These are phyloP conservation scores for Pseudogymnoascus sp. DNA, from an alignment of 2,329 filamentous ascomycete species.

Conservation along the genomic window DNA sequence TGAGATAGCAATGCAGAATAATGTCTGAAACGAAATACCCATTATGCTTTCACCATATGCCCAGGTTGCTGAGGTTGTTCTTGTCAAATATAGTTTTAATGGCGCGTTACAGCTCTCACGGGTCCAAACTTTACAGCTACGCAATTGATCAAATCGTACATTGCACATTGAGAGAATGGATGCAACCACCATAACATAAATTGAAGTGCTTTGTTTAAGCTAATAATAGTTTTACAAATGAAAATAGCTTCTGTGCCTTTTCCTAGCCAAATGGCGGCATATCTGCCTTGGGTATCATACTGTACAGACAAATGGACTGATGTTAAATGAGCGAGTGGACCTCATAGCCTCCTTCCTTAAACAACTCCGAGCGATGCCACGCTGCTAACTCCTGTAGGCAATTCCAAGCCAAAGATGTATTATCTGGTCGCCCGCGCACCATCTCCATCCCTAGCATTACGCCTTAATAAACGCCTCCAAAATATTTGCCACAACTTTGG, in stretches of 20 bases:
- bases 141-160: background rate
- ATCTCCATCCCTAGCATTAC: background rate
- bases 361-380: conserved; percentile 6
- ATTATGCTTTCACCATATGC: background rate
- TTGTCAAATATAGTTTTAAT: background rate
- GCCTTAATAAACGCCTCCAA: conserved; percentile 1
- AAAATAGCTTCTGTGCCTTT: conserved; percentile 5
- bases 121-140: background rate
- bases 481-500: background rate
- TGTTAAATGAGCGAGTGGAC: conserved; percentile 10
- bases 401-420: conserved; percentile 1
- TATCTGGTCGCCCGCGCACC: conserved; percentile 4
- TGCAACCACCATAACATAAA: background rate
- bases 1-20: conserved; percentile 8
- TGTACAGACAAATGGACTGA: conserved; percentile 13
- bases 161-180: background rate
- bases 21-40: background rate
- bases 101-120: background rate
- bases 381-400: background rate
- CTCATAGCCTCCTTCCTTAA: conserved; percentile 1
- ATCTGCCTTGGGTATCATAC: conserved; percentile 13
- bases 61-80: background rate
- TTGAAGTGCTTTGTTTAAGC: background rate
- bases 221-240: conserved; percentile 3
- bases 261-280: conserved; percentile 6